Evolutionary conservation across 768 basidiomycete genomes (phyloP).

Genomic region (Phaffia australis): DNA sequence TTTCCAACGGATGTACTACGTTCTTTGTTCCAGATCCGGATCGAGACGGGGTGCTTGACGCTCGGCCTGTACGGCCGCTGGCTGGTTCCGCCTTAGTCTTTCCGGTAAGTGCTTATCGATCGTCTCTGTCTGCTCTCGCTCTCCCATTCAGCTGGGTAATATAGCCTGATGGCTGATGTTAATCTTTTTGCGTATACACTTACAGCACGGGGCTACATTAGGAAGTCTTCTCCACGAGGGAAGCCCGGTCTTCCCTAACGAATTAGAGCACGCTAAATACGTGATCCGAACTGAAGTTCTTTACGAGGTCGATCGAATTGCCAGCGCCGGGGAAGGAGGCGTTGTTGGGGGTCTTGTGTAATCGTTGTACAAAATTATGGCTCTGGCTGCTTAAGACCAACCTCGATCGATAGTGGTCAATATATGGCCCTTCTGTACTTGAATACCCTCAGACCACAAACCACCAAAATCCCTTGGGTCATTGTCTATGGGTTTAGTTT

Average conservation of each 20-base stretch:
- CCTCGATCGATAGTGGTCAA: too few species aligned
- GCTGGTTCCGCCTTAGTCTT: conserved; percentile 48
- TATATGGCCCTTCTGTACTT: too few species aligned
- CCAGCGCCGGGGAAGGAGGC: conserved; percentile 21
- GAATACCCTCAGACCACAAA: too few species aligned
- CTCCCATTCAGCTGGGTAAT: background rate
- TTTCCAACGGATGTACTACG: conserved; percentile 44
- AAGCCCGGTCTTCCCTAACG: conserved; percentile 31
- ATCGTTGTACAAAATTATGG: too few species aligned
- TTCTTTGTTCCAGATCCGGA: conserved; percentile 47
- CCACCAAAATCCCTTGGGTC: too few species aligned
- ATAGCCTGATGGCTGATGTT: too few species aligned
- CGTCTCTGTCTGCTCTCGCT: background rate
- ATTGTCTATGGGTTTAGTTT: too few species aligned
- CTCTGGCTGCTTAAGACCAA: too few species aligned
- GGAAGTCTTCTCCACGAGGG: conserved; percentile 39
- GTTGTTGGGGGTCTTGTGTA: conserved; percentile 21
- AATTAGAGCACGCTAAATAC: conserved; percentile 34
- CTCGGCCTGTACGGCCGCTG: conserved; percentile 45
- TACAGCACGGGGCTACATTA: conserved; percentile 36
- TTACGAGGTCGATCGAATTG: conserved; percentile 23
- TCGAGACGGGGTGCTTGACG: conserved; percentile 43
- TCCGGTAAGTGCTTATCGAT: conserved; percentile 33
- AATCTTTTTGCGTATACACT: background rate
- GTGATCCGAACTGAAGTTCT: conserved; percentile 37